Conservation (phyloP, 2,329 filamentous ascomycete species). For the Ophiostoma ulmi region DNA sequence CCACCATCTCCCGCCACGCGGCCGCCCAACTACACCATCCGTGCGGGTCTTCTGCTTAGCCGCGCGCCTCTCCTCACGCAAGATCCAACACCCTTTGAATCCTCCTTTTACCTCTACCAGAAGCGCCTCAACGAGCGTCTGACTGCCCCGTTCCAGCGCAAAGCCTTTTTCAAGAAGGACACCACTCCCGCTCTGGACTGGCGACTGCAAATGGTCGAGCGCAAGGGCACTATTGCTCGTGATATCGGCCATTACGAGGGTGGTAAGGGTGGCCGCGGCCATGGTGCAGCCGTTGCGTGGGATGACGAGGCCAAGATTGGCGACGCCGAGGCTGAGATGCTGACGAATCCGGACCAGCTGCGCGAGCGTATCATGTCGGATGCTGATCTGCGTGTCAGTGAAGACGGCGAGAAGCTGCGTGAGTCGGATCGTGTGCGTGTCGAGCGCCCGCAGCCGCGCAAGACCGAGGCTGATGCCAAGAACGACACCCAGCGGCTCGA, state of each 20-base stretch:
- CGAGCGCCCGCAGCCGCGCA: conserved; percentile 63
- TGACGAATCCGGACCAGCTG: conserved; percentile 53
- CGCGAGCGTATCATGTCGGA: conserved; percentile 68
- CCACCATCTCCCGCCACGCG: conserved; percentile 33
- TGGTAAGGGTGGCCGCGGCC: conserved; percentile 30
- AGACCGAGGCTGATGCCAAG: conserved; percentile 68
- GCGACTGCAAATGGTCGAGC: conserved; percentile 76
- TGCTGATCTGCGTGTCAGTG: conserved; percentile 59
- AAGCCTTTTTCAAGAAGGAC: conserved; percentile 92
- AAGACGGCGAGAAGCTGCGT: conserved; percentile 55
- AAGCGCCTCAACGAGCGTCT: conserved; percentile 92
- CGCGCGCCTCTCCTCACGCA: conserved; percentile 84
- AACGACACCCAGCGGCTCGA: conserved; percentile 67
- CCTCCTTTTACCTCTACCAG: conserved; percentile 93
- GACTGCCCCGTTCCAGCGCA: conserved; percentile 76
- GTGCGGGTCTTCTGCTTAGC: conserved; percentile 72
- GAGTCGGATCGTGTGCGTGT: conserved; percentile 59
- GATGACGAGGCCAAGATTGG: conserved; percentile 84
- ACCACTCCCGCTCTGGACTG: conserved; percentile 82
- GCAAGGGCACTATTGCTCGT: conserved; percentile 66
- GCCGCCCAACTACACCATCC: conserved; percentile 43
- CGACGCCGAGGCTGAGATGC: conserved; percentile 51
- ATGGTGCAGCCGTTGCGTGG: conserved; percentile 60
- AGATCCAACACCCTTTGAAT: conserved; percentile 79
- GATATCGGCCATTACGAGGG: conserved; percentile 80